Evolutionary conservation across 2,329 filamentous ascomycete species (phyloP).

Genomic region (Harringtonia lauricola): DNA sequence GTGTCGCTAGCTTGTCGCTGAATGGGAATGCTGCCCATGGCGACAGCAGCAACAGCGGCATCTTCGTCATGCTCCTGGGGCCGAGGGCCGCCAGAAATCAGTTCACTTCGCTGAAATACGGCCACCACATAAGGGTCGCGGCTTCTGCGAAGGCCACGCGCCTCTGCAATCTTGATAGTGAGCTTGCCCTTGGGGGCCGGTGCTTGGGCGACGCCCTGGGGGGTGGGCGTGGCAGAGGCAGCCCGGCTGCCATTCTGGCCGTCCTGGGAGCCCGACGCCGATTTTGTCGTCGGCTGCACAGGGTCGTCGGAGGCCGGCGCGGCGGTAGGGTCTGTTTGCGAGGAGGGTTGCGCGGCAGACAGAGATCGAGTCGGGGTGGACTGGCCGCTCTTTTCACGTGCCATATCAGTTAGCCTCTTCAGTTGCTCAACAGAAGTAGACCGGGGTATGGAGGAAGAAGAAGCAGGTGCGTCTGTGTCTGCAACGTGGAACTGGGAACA

Average conservation of each 20-base stretch:
- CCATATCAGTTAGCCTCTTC: slow-evolving; percentile 82
- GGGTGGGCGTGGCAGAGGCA: slow-evolving; percentile 41
- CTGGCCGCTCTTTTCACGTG: slow-evolving; percentile 77
- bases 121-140: slow-evolving; percentile 91
- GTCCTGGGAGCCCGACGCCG: background rate
- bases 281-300: slow-evolving; percentile 22
- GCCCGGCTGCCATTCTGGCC: slow-evolving; percentile 21
- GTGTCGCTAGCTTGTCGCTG: slow-evolving; percentile 69
- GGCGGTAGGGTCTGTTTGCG: slow-evolving; percentile 28
- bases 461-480: slow-evolving; percentile 1
- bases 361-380: slow-evolving; percentile 82
- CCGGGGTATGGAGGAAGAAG: slow-evolving; percentile 24
- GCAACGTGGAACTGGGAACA: slow-evolving; percentile 23
- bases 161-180: slow-evolving; percentile 79
- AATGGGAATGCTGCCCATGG: slow-evolving; percentile 39
- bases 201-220: slow-evolving; percentile 49
- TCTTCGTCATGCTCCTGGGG: slow-evolving; percentile 51
- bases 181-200: slow-evolving; percentile 75
- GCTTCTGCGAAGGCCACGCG: slow-evolving; percentile 68
- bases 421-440: slow-evolving; percentile 58
- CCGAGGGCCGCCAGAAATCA: slow-evolving; percentile 80
- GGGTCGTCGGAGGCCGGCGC: slow-evolving; percentile 14
- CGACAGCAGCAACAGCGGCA: slow-evolving; percentile 23
- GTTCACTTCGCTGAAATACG: slow-evolving; percentile 92
- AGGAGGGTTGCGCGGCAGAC: slow-evolving; percentile 50